Base-by-base conservation (phyloP, 2,329 filamentous ascomycete species). In the Botryosphaeria dothidea region DNA sequence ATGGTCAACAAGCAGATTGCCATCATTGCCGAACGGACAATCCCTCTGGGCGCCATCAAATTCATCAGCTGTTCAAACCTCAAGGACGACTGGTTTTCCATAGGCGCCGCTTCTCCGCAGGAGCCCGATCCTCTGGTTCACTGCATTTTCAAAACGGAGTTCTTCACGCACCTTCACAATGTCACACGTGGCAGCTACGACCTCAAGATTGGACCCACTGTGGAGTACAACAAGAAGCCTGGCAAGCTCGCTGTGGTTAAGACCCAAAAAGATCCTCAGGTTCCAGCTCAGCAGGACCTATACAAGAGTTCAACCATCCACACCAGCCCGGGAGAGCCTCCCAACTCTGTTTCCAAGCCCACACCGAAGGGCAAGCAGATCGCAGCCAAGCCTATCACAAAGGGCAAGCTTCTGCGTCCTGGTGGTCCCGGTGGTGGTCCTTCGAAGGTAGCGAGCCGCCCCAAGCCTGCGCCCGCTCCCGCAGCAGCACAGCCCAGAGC, bases 251-350 rank as follows among this genome's bases (percentile, higher is more conserved):
- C 94, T 62, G 80, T 88, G 5, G 91, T 99, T 74, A 98, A 98
- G 81, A 92, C 92, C 8, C 74, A 96, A 67, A 97, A 96, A 79
- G 95, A 99, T 75, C 89, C 93, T 0, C 86, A 88, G 61, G 85
- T 90, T 61, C 81, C 84, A 3, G 78, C 85, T 61, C 89, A 89
- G 54, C 57, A 56, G 21, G 95, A 99, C 78, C 86, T 88, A 68
- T 99, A 99, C 84, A 99, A 99, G 86, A 97, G 93, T 76, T 89
- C 92, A 66, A 90, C 90, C 17, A 88, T 99, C 62, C 95, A 97
- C 76, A 97, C 93, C 0, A 89, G 89, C 49, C 87, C 85, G 48
- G 95, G 95, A 68, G 92, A 98, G 78, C 86, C 92, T 25, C 85
- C 94, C 9, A 93, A 87, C 74, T 96, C 93, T 0, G 83, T 87